These are phyloP conservation scores for Hanseniaspora gamundiae DNA, from an alignment of 1,139 yeast species.

Conservation along the genomic window DNA sequence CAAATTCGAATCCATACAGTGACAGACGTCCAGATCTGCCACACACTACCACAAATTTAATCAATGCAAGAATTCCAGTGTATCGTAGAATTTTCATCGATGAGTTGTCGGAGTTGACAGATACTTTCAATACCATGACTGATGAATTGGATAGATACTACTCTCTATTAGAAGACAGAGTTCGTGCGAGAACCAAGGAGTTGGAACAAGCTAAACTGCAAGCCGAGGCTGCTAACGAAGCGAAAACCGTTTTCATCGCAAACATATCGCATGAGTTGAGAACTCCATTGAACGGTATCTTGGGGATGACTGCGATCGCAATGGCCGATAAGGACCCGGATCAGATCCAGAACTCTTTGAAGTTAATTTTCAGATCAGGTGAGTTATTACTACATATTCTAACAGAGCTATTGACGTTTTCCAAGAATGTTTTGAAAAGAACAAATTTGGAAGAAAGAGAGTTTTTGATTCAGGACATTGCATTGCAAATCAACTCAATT, in stretches of 20 bases:
- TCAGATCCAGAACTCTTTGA: constrained; percentile 56
- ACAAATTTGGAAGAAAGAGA: constrained; percentile 74
- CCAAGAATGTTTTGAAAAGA: constrained; percentile 78
- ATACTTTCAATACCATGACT: constrained; percentile 84
- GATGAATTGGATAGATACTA: constrained; percentile 79
- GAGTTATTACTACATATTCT: constrained; percentile 75
- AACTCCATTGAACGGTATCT: constrained; percentile 89
- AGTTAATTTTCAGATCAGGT: constrained; percentile 76
- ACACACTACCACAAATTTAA: constrained; percentile 29
- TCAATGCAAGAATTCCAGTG: constrained; percentile 36
- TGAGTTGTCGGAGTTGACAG: constrained; percentile 78
- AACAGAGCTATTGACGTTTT: constrained; percentile 78
- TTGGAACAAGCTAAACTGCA: constrained; percentile 78
- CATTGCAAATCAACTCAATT: constrained; percentile 75
- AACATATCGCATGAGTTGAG: constrained; percentile 91
- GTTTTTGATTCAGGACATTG: constrained; percentile 64
- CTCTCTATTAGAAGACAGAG: constrained; percentile 75
- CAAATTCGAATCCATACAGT: constrained; percentile 2
- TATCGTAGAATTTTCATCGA: constrained; percentile 59
- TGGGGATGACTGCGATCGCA: constrained; percentile 93
- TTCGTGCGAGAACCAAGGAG: constrained; percentile 76
- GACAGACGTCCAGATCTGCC: constrained; percentile 2
- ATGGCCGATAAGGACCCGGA: constrained; percentile 66
- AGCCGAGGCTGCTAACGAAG: constrained; percentile 91
- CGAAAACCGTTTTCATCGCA: constrained; percentile 89